phyloP scores from a whole-genome alignment of 805 yeast species.

The Candida pini region DNA sequence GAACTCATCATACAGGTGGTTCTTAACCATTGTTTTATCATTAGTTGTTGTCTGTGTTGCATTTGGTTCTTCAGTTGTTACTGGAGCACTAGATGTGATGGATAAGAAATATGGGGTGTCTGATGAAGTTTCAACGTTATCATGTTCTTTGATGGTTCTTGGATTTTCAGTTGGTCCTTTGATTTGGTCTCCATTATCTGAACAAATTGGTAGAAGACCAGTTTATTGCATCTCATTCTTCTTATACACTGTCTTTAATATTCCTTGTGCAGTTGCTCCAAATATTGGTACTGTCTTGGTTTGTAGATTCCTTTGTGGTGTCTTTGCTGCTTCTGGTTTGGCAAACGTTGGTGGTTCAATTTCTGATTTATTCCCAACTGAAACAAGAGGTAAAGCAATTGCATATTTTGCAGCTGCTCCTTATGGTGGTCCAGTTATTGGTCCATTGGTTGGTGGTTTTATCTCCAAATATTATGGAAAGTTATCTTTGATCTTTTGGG shows the following conservation, averaged over 20 bases:
- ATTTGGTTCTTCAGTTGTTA: constrained; percentile 85
- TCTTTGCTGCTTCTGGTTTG: constrained; percentile 75
- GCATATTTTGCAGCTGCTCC: constrained; percentile 91
- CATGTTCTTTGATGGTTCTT: constrained; percentile 82
- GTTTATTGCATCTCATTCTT: constrained; percentile 74
- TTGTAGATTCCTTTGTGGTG: constrained; percentile 84
- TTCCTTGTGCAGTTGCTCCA: constrained; percentile 81
- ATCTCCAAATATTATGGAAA: constrained; percentile 65
- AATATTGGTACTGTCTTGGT: constrained; percentile 77
- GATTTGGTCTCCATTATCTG: constrained; percentile 85
- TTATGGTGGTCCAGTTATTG: constrained; percentile 87
- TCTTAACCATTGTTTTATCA: constrained; percentile 64
- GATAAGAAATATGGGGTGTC: constrained; percentile 64
- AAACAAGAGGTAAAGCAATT: constrained; percentile 81
- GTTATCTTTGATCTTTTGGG: constrained; percentile 77
- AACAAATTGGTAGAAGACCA: constrained; percentile 79
- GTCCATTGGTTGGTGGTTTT: constrained; percentile 86
- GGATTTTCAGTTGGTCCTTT: constrained; percentile 88
- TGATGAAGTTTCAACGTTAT: constrained; percentile 68
- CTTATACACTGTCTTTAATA: constrained; percentile 71
- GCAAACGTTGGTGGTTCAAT: constrained; percentile 88
- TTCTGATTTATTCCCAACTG: constrained; percentile 81
- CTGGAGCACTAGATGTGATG: constrained; percentile 76
- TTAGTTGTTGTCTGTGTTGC: constrained; percentile 82
- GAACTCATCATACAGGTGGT: constrained; percentile 52